Evolutionary conservation across 1,284 basidiomycete species (phyloP).

Genomic region (Leccinum griseonigrum): DNA sequence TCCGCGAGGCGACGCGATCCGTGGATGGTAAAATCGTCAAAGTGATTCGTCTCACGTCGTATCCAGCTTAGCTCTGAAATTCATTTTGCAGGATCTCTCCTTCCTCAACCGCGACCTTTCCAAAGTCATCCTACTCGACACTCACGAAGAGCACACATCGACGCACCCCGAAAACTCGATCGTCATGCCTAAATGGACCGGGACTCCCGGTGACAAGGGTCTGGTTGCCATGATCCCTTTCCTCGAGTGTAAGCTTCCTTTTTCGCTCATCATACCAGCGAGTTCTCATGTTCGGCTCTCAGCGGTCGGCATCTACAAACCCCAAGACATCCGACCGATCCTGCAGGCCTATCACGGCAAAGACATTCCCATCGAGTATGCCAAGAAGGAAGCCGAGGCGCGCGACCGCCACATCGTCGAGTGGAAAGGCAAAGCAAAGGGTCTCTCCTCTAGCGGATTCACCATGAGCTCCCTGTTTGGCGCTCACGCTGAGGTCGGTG

Average conservation of each 20-base stretch:
- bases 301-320: slow-evolving; percentile 88
- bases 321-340: slow-evolving; percentile 84
- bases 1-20: slow-evolving; percentile 85
- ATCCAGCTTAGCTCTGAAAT: background rate
- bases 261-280: background rate
- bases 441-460: slow-evolving; percentile 42
- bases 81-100: slow-evolving; percentile 66
- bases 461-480: slow-evolving; percentile 49
- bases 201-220: slow-evolving; percentile 74
- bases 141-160: slow-evolving; percentile 72
- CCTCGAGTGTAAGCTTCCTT: slow-evolving; percentile 76
- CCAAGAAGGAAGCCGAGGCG: slow-evolving; percentile 79
- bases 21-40: slow-evolving; percentile 82
- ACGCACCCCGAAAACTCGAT: slow-evolving; percentile 92
- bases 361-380: slow-evolving; percentile 88
- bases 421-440: slow-evolving; percentile 66
- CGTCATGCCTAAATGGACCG: slow-evolving; percentile 86
- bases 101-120: slow-evolving; percentile 92
- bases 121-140: slow-evolving; percentile 90
- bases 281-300: slow-evolving; percentile 4
- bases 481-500: slow-evolving; percentile 21
- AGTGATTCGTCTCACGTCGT: slow-evolving; percentile 37
- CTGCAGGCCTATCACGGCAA: slow-evolving; percentile 84
- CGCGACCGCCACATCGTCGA: slow-evolving; percentile 79
- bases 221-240: slow-evolving; percentile 93